Conservation (phyloP, 2,329 filamentous ascomycete species). For the Exophiala oligosperma region DNA sequence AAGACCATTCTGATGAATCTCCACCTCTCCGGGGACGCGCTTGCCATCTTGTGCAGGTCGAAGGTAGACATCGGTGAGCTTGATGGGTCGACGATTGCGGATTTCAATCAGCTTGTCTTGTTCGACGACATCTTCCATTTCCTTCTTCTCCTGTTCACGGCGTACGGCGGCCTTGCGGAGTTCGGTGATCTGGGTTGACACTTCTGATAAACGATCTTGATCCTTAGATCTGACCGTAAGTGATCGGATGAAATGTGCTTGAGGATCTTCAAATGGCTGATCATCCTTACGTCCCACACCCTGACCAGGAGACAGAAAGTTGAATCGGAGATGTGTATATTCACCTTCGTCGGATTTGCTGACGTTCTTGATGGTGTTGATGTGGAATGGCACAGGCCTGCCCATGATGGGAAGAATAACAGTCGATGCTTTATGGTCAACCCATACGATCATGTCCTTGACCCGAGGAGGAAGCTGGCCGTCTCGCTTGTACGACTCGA, state of each 20-base stretch:
- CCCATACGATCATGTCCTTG: slow-evolving; percentile 82
- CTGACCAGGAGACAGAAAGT: slow-evolving; percentile 94
- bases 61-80: slow-evolving; percentile 92
- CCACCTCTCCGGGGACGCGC: slow-evolving; percentile 89
- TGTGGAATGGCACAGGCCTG: slow-evolving; percentile 95
- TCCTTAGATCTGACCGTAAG: slow-evolving; percentile 93
- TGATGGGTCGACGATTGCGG: slow-evolving; percentile 85
- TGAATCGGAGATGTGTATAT: slow-evolving; percentile 91
- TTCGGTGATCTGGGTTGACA: slow-evolving; percentile 89
- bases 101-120: slow-evolving; percentile 97
- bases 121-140: slow-evolving; percentile 98
- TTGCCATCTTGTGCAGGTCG: slow-evolving; percentile 95
- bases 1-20: slow-evolving; percentile 98
- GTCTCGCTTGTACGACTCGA: slow-evolving; percentile 98
- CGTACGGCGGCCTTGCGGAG: slow-evolving; percentile 91
- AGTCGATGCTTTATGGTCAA: slow-evolving; percentile 86
- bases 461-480: slow-evolving; percentile 85
- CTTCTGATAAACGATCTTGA: slow-evolving; percentile 82
- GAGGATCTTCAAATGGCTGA: slow-evolving; percentile 94
- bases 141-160: slow-evolving; percentile 97
- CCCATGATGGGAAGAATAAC: slow-evolving; percentile 97
- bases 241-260: slow-evolving; percentile 92
- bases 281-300: slow-evolving; percentile 97
- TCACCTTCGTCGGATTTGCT: slow-evolving; percentile 97
- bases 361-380: slow-evolving; percentile 97